Base-by-base conservation (phyloP, 1,139 yeast genomes). In the Scheffersomyces cryptocercus region DNA sequence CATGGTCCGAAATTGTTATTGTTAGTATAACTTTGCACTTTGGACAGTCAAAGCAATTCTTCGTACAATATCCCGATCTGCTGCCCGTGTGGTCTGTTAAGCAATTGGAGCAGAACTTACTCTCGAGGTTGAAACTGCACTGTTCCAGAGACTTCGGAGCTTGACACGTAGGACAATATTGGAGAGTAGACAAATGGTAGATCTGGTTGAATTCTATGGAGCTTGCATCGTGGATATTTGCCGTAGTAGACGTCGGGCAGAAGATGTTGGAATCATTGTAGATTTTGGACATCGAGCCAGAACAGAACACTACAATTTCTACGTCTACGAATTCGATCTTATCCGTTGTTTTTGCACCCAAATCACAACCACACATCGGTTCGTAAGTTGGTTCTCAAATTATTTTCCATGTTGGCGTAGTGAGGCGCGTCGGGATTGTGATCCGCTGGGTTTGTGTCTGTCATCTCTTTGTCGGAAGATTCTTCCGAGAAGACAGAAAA, bases 21-120 rank as follows among this genome's bases (percentile, higher is more conserved):
- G 56, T 39, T 4, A 72, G 48, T 37, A 61, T 55, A 0, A 71
- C 52, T 3, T 51, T 41, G 50, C 78, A 73, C 10, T 47, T 36
- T 1, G 78, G 78, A 47, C 79, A 73, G 16, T 54, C 59, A 46
- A 72, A 72, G 50, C 79, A 73, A 49, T 68, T 73, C 43, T 63
- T 66, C 9, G 59, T 46, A 49, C 77, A 73, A 42, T 59, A 51
- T 1, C 51, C 50, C 12, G 56, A 43, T 11, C 63, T 43, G 5
- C 47, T 29, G 26, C 50, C 54, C 8, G 70, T 50, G 50, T 65
- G 70, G 48, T 69, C 72, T 9, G 62, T 52, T 56, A 69, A 58
- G 51, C 79, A 73, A 45, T 62, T 65, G 42, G 68, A 53, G 49
- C 78, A 73, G 55, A 59, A 71, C 47, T 67, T 68, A 46, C 55